These are phyloP conservation scores for Citrus medica DNA, from an alignment of 345 rosid species.

Conservation along the genomic window DNA sequence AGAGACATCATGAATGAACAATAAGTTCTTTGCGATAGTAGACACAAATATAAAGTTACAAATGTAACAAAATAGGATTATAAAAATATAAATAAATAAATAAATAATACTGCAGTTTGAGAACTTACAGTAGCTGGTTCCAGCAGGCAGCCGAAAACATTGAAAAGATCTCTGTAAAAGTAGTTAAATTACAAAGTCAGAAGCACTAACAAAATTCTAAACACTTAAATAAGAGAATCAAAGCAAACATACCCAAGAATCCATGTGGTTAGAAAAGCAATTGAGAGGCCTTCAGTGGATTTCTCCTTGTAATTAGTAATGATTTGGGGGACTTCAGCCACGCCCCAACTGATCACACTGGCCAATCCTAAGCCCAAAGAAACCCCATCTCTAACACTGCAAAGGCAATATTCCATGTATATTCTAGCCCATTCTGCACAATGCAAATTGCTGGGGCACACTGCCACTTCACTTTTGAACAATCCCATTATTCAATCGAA, in stretches of 20 bases:
- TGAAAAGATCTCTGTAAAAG: slow-evolving; percentile 67
- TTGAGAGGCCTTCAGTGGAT: slow-evolving; percentile 74
- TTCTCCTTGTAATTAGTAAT: slow-evolving; percentile 64
- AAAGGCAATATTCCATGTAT: slow-evolving; percentile 44
- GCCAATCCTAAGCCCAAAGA: slow-evolving; percentile 57
- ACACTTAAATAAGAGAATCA: neutral
- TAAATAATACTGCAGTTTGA: neutral
- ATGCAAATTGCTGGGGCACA: slow-evolving; percentile 30
- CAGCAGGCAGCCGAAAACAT: slow-evolving; percentile 70
- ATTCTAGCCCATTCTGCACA: slow-evolving; percentile 52
- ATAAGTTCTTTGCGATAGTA: neutral
- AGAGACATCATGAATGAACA: neutral
- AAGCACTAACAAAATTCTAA: neutral
- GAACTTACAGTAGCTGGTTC: slow-evolving; percentile 82
- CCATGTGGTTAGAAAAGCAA: slow-evolving; percentile 79
- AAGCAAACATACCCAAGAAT: slow-evolving; percentile 52
- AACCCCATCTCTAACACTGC: slow-evolving; percentile 44
- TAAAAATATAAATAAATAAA: too few species aligned
- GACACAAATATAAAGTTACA: neutral
- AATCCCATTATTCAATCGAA: neutral
- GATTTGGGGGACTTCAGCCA: slow-evolving; percentile 84
- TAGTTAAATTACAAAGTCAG: neutral
- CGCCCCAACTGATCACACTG: slow-evolving; percentile 77
- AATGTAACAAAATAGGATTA: neutral
- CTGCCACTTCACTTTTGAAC: neutral